phyloP scores from a whole-genome alignment of 2,329 filamentous ascomycete species.

The Taxawa tesnikishii region DNA sequence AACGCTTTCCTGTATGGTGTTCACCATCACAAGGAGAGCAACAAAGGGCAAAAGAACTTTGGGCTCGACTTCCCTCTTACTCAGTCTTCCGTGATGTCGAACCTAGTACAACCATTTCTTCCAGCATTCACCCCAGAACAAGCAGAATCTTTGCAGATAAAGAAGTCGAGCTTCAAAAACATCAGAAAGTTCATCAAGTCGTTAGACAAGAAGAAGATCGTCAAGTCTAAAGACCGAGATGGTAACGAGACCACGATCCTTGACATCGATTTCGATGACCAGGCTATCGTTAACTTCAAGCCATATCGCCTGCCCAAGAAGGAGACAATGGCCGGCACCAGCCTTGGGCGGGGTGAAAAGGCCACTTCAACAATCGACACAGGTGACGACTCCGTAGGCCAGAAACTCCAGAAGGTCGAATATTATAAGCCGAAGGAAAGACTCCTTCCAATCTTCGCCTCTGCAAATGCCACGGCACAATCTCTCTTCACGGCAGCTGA shows the following conservation, averaged over 20 bases:
- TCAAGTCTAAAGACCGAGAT: constrained; percentile 53
- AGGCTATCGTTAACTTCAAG: constrained; percentile 40
- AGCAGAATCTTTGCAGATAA: constrained; percentile 49
- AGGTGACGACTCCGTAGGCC: constrained; percentile 29
- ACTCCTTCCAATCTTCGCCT: constrained; percentile 41
- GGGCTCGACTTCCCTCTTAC: constrained; percentile 50
- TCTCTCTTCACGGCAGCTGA: constrained; percentile 47
- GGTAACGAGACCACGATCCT: constrained; percentile 52
- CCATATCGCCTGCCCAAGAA: constrained; percentile 52
- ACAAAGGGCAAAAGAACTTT: constrained; percentile 37
- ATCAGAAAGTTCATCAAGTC: constrained; percentile 58
- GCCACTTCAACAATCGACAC: constrained; percentile 24
- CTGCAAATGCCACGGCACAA: constrained; percentile 29
- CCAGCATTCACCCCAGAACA: constrained; percentile 45
- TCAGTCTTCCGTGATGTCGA: constrained; percentile 51
- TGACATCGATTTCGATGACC: constrained; percentile 52
- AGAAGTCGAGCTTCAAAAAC: constrained; percentile 60
- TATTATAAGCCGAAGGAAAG: constrained; percentile 47
- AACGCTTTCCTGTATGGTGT: constrained; percentile 53
- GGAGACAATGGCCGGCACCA: constrained; percentile 30
- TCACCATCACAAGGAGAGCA: constrained; percentile 45
- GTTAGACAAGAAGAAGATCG: constrained; percentile 49
- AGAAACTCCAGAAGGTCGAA: constrained; percentile 37
- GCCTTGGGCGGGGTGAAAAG: constrained; percentile 20
- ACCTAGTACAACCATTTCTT: constrained; percentile 53